These are phyloP conservation scores for Kodamaea jinghongensis DNA, from an alignment of 805 yeast genomes.

Conservation along the genomic window DNA sequence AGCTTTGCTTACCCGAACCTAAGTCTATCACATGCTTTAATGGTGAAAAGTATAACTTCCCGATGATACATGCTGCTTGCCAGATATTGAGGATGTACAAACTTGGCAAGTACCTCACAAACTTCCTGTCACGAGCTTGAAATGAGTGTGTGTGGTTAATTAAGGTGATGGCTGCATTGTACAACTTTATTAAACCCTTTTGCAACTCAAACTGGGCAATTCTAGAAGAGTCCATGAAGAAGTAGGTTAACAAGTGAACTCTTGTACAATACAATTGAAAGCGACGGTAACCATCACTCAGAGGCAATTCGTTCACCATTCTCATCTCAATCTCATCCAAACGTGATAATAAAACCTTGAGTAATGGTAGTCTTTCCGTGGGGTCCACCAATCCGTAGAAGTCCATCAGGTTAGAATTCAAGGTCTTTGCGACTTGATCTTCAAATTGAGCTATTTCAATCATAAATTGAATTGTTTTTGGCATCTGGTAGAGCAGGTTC, in stretches of 20 bases:
- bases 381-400: constrained; percentile 63
- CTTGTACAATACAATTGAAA: constrained; percentile 70
- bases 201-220: constrained; percentile 59
- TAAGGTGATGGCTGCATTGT: constrained; percentile 73
- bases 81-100: constrained; percentile 79
- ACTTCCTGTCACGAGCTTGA: constrained; percentile 54
- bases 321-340: constrained; percentile 72
- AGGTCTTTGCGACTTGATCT: constrained; percentile 75
- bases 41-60: constrained; percentile 74
- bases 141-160: constrained; percentile 65
- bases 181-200: constrained; percentile 71
- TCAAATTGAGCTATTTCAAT: constrained; percentile 82
- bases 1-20: constrained; percentile 67
- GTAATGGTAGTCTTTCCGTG: constrained; percentile 69
- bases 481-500: constrained; percentile 41
- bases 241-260: constrained; percentile 79
- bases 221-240: constrained; percentile 64
- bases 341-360: constrained; percentile 67
- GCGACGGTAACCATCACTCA: constrained; percentile 64
- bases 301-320: constrained; percentile 35
- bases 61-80: constrained; percentile 88
- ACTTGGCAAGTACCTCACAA: constrained; percentile 78
- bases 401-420: constrained; percentile 68
- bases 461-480: constrained; percentile 67
- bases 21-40: constrained; percentile 64